A percentile compares a stretch with the other conserved stretches of the same genome.
Evolutionary conservation across 192 early-diverging fungal species (phyloP).

Genomic region (Thamnidium elegans): DNA sequence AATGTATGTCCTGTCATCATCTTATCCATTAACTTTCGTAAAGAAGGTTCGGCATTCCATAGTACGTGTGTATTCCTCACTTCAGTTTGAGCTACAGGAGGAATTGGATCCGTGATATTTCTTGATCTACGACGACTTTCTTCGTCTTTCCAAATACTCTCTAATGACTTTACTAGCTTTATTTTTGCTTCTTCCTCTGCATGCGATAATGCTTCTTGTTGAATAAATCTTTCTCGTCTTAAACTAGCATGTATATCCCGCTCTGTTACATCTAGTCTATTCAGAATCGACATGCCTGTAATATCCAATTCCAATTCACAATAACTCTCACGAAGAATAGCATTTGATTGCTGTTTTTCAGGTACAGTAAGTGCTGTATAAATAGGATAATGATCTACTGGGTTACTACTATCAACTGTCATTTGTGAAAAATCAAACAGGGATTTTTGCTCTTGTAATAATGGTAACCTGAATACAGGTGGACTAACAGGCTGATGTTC

Average conservation of each 20-base stretch:
- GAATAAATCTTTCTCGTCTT: slow-evolving; percentile 30
- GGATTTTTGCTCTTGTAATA: slow-evolving; percentile 17
- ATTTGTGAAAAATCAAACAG: slow-evolving; percentile 14
- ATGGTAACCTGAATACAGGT: slow-evolving; percentile 1
- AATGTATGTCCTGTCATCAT: not conserved
- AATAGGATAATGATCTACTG: not conserved
- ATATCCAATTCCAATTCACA: slow-evolving; percentile 81
- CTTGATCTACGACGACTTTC: slow-evolving; percentile 35
- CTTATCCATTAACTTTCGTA: slow-evolving; percentile 11
- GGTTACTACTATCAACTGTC: not conserved
- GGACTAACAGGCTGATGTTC: slow-evolving; percentile 1
- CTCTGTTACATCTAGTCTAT: slow-evolving; percentile 50
- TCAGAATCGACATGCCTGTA: slow-evolving; percentile 59
- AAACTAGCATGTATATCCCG: slow-evolving; percentile 47
- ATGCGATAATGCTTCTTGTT: not conserved
- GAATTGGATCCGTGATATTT: not conserved
- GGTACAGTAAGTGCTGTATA: slow-evolving; percentile 25
- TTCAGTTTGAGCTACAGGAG: slow-evolving; percentile 14
- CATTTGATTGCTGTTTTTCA: slow-evolving; percentile 7
- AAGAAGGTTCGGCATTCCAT: slow-evolving; percentile 19
- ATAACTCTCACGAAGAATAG: slow-evolving; percentile 50
- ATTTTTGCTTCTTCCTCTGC: slow-evolving; percentile 7
- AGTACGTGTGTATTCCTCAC: not conserved
- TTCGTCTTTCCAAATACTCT: slow-evolving; percentile 63
- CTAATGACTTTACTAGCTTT: slow-evolving; percentile 62